Evolutionary conservation across 345 rosid genomes (phyloP), one percentile per base, ranked within the genome.

Genomic region (Eucalyptus dawsonii): DNA sequence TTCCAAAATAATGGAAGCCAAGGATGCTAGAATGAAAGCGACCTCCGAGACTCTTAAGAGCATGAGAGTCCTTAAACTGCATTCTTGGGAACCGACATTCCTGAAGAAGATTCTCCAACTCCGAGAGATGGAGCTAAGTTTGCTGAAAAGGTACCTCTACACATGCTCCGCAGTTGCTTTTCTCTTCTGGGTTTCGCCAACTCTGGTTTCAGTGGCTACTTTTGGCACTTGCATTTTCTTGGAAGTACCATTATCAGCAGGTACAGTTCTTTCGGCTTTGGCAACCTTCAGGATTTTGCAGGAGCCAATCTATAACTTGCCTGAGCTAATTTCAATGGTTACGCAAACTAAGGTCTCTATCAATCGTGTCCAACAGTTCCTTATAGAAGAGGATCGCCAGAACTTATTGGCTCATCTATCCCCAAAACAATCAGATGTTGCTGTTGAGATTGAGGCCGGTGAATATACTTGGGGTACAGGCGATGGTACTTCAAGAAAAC

Each of bases 111-210:
- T 96, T 86, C 92, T 92, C 76, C 90, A 88, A 50, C 95, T 95
- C 34, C 92, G 97, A 88, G 94, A 62, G 72, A 29, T 10, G 11
- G 80, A 67, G 80, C 40, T 91, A 92, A 87, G 87, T 50, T 93
- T 92, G 92, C 93, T 94, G 88, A 92, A 90, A 89, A 92, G 80
- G 86, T 95, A 94, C 89, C 93, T 96, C 40, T 94, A 96, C 54
- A 93, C 95, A 34, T 88, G 95, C 89, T 94, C 95, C 13, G 94
- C 94, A 5, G 92, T 94, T 25, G 93, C 95, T 34, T 95, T 95
- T 87, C 96, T 95, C 87, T 96, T 95, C 56, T 95, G 96, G 95
- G 94, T 96, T 65, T 95, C 98, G 27, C 97, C 98, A 8, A 93
- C 97, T 80, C 90, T 96, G 1, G 91, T 96, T 11, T 95, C 95